A percentile compares a stretch with the other conserved stretches of the same genome.
phyloP scores from a whole-genome alignment of 805 yeast genomes.

The Ascoidea asiatica region DNA sequence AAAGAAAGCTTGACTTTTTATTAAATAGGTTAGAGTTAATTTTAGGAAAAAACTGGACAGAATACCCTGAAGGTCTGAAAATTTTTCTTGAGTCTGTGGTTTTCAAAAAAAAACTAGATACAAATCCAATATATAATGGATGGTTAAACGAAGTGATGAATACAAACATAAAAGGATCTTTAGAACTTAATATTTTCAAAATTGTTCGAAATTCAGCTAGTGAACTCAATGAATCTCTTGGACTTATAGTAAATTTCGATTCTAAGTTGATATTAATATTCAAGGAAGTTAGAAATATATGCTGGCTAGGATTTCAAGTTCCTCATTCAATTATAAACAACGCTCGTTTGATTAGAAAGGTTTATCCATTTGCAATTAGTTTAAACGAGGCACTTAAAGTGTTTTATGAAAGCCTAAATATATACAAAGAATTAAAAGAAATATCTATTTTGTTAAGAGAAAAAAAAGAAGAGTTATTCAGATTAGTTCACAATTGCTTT shows the following conservation, averaged over 20 bases:
- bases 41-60: slow-evolving; percentile 48
- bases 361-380: slow-evolving; percentile 44
- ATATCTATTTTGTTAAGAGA: slow-evolving; percentile 26
- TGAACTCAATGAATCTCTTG: slow-evolving; percentile 14
- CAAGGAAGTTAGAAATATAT: slow-evolving; percentile 40
- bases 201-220: slow-evolving; percentile 18
- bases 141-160: slow-evolving; percentile 32
- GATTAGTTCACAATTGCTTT: slow-evolving; percentile 20
- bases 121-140: slow-evolving; percentile 23
- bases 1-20: slow-evolving; percentile 27
- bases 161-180: slow-evolving; percentile 6
- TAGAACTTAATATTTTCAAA: slow-evolving; percentile 26
- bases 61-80: slow-evolving; percentile 53
- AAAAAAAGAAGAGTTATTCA: slow-evolving; percentile 21
- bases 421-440: slow-evolving; percentile 24
- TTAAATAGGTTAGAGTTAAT: slow-evolving; percentile 32
- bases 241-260: slow-evolving; percentile 39
- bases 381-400: slow-evolving; percentile 36
- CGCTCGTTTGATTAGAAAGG: slow-evolving; percentile 33
- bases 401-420: slow-evolving; percentile 19
- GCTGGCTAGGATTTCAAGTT: slow-evolving; percentile 36
- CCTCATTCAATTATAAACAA: slow-evolving; percentile 37
- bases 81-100: slow-evolving; percentile 35
- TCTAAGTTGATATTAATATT: slow-evolving; percentile 24
- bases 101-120: slow-evolving; percentile 32